phyloP scores from a whole-genome alignment of 1,284 basidiomycete genomes.

The Rhodotorula sp. region DNA sequence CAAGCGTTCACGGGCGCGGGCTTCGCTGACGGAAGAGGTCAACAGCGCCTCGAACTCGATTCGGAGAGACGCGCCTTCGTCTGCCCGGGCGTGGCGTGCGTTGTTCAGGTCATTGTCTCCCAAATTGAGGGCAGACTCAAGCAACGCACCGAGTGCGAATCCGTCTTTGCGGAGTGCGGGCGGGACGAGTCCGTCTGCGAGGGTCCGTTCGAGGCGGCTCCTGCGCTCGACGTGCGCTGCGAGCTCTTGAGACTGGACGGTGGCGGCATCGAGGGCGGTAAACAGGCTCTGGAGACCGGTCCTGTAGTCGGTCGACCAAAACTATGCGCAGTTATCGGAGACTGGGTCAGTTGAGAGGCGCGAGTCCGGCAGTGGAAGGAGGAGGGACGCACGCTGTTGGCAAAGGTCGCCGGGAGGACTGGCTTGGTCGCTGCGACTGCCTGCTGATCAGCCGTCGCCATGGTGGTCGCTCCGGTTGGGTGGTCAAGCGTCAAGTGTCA shows the following conservation, averaged over 20 bases:
- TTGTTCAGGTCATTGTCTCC: too few relatives aligned
- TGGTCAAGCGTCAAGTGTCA: too few relatives aligned
- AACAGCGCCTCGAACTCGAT: slow-evolving; percentile 36
- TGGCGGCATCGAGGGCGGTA: slow-evolving; percentile 12
- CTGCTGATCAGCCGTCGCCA: background rate
- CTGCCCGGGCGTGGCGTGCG: slow-evolving; percentile 7
- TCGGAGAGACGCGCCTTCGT: slow-evolving; percentile 29
- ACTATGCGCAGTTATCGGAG: slow-evolving; percentile 10
- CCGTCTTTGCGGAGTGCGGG: slow-evolving; percentile 28
- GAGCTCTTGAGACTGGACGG: slow-evolving; percentile 27
- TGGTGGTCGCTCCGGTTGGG: background rate
- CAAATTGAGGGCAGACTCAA: too few relatives aligned
- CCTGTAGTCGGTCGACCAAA: slow-evolving; percentile 40
- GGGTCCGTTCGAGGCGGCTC: slow-evolving; percentile 3
- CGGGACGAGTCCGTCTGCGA: slow-evolving; percentile 17
- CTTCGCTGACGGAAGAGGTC: slow-evolving; percentile 25
- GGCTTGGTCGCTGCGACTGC: background rate
- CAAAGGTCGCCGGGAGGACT: background rate
- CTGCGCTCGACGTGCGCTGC: slow-evolving; percentile 8
- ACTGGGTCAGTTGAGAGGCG: background rate
- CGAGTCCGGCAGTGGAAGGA: background rate
- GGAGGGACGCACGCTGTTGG: slow-evolving; percentile 5
- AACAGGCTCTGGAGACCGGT: slow-evolving; percentile 27
- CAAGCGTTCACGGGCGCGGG: slow-evolving; percentile 17
- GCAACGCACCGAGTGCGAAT: slow-evolving; percentile 19